Evolutionary conservation across 2,329 filamentous ascomycete genomes (phyloP), one percentile per base, ranked within the genome.

Genomic region (Simplicillium aogashimaense): DNA sequence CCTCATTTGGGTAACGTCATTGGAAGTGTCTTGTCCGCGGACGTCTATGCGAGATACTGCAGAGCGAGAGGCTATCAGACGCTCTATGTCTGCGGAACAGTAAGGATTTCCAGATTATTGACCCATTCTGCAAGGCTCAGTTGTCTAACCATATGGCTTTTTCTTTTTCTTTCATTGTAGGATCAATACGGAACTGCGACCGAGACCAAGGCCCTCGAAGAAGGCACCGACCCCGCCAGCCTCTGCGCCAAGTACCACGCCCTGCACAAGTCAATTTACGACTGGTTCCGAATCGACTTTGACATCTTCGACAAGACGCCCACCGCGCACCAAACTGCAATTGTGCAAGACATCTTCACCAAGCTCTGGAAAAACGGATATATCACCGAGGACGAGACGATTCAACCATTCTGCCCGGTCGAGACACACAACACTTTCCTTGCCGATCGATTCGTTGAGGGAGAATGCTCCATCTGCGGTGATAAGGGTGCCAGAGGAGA

Each of bases 131-230:
- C 11, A 12, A 10, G 14, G 7, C 29, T 11, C 20, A 18, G 18
- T 10, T n/a, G 13, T 4, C 30, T 20, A 31, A 29, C 31, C 16
- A 20, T 13, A 25, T 30, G 25, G 29, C 30, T 13, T 9, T n/a
- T n/a, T 18, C 13, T n/a, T 29, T 39, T 28, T 36, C 37, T 34
- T 14, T 14, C 15, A n/a, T 29, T 25, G 15, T 45, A 53, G 38
- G 90, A 95, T 66, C 86, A 97, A 65, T 97, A 95, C 61, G 90
- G 90, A 43, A 97, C 90, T 11, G 89, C 90, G 16, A 95, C 89
- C 28, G 90, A 95, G 65, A 95, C 90, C 18, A 95, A 94, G 67
- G 90, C 90, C 4, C 77, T 95, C 32, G 87, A 94, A 59, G 87
- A 92, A 59, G 82, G 83, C 12, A 70, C 88, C 47, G 87, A 82